Evolutionary conservation across 2,329 filamentous ascomycete species (phyloP).

Genomic region (Aspergillus pseudoterreus): DNA sequence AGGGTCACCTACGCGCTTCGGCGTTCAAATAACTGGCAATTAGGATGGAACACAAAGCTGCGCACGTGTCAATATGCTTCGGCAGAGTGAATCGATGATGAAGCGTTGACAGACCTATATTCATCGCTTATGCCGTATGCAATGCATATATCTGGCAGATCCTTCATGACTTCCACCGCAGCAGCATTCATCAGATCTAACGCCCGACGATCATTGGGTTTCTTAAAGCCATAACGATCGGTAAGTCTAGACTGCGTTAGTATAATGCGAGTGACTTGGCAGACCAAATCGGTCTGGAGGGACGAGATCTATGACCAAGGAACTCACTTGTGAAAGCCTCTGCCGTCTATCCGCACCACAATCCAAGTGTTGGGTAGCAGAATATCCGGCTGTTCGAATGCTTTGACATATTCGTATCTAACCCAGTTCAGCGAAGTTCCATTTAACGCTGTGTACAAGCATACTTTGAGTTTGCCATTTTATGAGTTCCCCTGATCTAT

Average conservation of each 20-base stretch:
- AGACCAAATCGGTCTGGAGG: too few species aligned
- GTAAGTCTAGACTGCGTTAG: slow-evolving; percentile 59
- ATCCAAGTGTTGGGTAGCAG: slow-evolving; percentile 93
- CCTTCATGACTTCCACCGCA: slow-evolving; percentile 76
- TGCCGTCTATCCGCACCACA: slow-evolving; percentile 87
- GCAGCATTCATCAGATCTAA: slow-evolving; percentile 92
- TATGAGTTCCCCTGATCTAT: background rate
- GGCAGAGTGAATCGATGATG: background rate
- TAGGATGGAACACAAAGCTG: slow-evolving; percentile 86
- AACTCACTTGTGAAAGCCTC: slow-evolving; percentile 86
- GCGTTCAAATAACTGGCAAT: slow-evolving; percentile 77
- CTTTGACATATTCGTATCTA: slow-evolving; percentile 91
- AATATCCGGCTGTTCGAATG: slow-evolving; percentile 77
- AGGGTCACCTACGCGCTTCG: slow-evolving; percentile 61
- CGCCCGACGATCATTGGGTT: slow-evolving; percentile 86
- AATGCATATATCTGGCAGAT: slow-evolving; percentile 78
- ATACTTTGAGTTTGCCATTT: slow-evolving; percentile 16
- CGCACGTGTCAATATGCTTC: background rate
- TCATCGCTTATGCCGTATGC: slow-evolving; percentile 95
- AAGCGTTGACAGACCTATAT: slow-evolving; percentile 51
- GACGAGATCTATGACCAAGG: too few species aligned
- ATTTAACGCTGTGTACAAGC: background rate
- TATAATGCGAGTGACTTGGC: background rate
- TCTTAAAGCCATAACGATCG: slow-evolving; percentile 76
- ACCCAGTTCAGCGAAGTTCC: slow-evolving; percentile 1